Evolutionary conservation across 2,329 filamentous ascomycete genomes (phyloP).

Genomic region (Aspergillaceae sp.): DNA sequence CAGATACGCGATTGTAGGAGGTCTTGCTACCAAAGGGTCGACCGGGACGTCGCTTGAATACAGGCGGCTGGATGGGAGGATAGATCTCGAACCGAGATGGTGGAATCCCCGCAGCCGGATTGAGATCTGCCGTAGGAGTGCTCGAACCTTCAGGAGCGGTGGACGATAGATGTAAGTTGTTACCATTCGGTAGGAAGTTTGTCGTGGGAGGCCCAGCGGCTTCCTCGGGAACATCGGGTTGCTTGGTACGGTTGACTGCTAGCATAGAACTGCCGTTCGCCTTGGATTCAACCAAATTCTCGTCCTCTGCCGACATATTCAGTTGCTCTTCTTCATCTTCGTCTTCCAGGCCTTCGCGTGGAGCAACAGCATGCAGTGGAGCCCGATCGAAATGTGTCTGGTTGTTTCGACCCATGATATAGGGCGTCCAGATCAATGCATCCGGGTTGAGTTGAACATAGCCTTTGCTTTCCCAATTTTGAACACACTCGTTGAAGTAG

Average conservation of each 20-base stretch:
- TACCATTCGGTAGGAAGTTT: conserved; percentile 17
- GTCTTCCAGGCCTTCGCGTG: conserved; percentile 55
- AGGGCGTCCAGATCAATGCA: conserved; percentile 87
- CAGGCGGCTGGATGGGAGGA: conserved; percentile 31
- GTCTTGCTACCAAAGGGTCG: conserved; percentile 30
- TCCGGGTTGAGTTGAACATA: conserved; percentile 77
- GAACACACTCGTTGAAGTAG: conserved; percentile 80
- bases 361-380: conserved; percentile 78
- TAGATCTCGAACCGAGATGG: conserved; percentile 37
- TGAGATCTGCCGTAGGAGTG: conserved; percentile 10
- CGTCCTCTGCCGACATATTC: conserved; percentile 9
- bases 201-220: conserved; percentile 19
- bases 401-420: conserved; percentile 85
- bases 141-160: conserved; percentile 9
- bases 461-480: conserved; percentile 79
- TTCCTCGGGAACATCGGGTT: conserved; percentile 3
- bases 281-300: conserved; percentile 6
- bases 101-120: conserved; percentile 30
- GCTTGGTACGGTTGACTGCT: conserved; percentile 4
- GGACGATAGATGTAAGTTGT: conserved; percentile 18
- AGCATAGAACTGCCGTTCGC: conserved; percentile 7
- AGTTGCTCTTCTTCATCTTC: conserved; percentile 20
- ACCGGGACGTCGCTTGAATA: conserved; percentile 29
- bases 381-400: conserved; percentile 75
- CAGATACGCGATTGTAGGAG: conserved; percentile 13